These are phyloP conservation scores for Akanthomyces lecanii DNA, from an alignment of 2,329 filamentous ascomycete genomes.

Conservation along the genomic window DNA sequence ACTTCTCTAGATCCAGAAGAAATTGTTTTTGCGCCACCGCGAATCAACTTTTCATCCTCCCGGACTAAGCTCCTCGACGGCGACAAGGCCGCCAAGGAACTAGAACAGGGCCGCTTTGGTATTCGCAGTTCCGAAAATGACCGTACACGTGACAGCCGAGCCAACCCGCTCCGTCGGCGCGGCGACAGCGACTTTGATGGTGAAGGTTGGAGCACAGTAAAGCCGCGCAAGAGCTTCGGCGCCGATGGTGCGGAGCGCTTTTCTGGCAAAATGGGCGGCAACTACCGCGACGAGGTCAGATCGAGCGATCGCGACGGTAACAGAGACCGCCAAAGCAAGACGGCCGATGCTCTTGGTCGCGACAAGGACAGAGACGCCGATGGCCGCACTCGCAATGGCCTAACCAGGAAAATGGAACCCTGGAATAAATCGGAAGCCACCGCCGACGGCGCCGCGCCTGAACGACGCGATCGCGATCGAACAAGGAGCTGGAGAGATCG, in stretches of 20 bases:
- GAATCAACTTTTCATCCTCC: conserved; percentile 75
- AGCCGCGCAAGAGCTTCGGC: conserved; percentile 69
- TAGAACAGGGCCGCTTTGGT: conserved; percentile 56
- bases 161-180: conserved; percentile 48
- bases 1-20: conserved; percentile 62
- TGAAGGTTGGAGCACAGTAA: conserved; percentile 71
- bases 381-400: conserved; percentile 58
- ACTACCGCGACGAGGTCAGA: conserved; percentile 39
- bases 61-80: conserved; percentile 54
- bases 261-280: conserved; percentile 59
- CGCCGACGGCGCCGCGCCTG: conserved; percentile 29
- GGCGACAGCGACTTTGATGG: conserved; percentile 56
- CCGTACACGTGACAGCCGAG: conserved; percentile 45
- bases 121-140: conserved; percentile 52
- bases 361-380: conserved; percentile 53
- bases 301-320: conserved; percentile 52
- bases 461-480: conserved; percentile 51
- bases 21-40: conserved; percentile 79
- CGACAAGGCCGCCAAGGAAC: conserved; percentile 50
- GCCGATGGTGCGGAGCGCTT: conserved; percentile 69
- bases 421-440: conserved; percentile 64
- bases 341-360: conserved; percentile 46
- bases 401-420: conserved; percentile 63
- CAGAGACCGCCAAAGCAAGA: conserved; percentile 43
- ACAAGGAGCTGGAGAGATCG: conserved; percentile 60